A percentile compares a stretch with the other conserved stretches of the same genome.
Evolutionary conservation across 371 early-diverging fungal genomes (phyloP).

Genomic region (Mucor piriformis): DNA sequence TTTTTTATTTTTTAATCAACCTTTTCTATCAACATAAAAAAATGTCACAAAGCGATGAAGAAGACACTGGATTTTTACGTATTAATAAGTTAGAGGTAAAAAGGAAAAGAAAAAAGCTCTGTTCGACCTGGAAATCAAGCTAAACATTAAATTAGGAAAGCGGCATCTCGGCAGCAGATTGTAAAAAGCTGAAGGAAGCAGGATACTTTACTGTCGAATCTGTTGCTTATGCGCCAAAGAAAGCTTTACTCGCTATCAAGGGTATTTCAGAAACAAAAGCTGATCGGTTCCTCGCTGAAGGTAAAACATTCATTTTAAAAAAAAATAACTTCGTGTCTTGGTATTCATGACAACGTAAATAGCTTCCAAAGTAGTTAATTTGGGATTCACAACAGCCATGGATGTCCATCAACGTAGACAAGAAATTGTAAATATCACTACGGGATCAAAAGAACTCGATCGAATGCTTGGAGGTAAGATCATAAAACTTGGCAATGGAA

Average conservation of each 20-base stretch:
- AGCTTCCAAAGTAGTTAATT: slow-evolving; percentile 93
- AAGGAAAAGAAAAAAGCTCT: too few species aligned
- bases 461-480: slow-evolving; percentile 89
- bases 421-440: slow-evolving; percentile 89
- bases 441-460: slow-evolving; percentile 97
- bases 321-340: background rate
- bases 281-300: slow-evolving; percentile 96
- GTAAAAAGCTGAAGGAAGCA: slow-evolving; percentile 88
- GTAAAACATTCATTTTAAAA: slow-evolving; percentile 34
- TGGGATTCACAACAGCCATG: slow-evolving; percentile 98
- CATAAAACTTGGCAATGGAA: slow-evolving; percentile 97
- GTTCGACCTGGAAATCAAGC: too few species aligned
- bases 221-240: slow-evolving; percentile 97
- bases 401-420: slow-evolving; percentile 90
- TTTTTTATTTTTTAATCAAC: background rate
- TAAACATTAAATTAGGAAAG: slow-evolving; percentile 59
- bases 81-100: slow-evolving; percentile 31
- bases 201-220: slow-evolving; percentile 97
- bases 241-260: slow-evolving; percentile 89
- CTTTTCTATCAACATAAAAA: too few species aligned
- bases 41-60: slow-evolving; percentile 34
- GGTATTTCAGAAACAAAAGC: slow-evolving; percentile 99
- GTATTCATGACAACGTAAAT: background rate
- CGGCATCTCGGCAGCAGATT: slow-evolving; percentile 85
- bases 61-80: slow-evolving; percentile 30